Evolutionary conservation across 1,284 basidiomycete genomes (phyloP), one percentile per base, ranked within the genome.

Genomic region (Pyrrhoderma noxium): DNA sequence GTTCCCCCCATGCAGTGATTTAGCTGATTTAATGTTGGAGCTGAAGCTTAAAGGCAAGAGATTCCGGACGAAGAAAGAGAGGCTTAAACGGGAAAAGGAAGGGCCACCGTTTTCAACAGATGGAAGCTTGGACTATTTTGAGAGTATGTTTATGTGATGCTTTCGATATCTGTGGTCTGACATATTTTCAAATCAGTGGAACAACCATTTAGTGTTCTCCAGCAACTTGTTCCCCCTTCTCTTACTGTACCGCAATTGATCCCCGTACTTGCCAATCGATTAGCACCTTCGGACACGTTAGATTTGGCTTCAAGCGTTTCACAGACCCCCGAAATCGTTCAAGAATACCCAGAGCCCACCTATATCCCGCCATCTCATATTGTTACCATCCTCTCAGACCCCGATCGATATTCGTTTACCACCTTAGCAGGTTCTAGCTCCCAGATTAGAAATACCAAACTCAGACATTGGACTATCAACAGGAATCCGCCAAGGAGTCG

Each of bases 1-100:
- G 2, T 89, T 89, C 60, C 83, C 83, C 1, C 69, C 80, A 2
- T 75, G 76, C 13, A 83, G 81, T 16, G 79, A 82, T 58, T 79
- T 75, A 75, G 82, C 85, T 8, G 71, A 75, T 53, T 68, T 79
- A 21, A 85, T 88, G 80, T 59, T 88, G 4, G 72, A 74, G 1
- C 65, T 88, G 37, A 89, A 88, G 64, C 65, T 86, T 46, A 85
- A 82, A 72, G 84, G 83, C 11, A 88, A 87, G 60, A 74, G 77
- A 19, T 86, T 86, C 61, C 77, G 76, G 50, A 88, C 85, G 1
- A 89, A 89, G 68, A 88, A 84, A 59, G 86, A 89, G 58, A 71
- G 85, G 11, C 58, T 88, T 54, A 72, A 81, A 19, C 73, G 87
- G 45, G 85, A 89, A 60, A 81, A 76, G 55, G 79, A 79, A 52